phyloP scores from a whole-genome alignment of 1,284 basidiomycete species.

The Puccinia brachypodii region DNA sequence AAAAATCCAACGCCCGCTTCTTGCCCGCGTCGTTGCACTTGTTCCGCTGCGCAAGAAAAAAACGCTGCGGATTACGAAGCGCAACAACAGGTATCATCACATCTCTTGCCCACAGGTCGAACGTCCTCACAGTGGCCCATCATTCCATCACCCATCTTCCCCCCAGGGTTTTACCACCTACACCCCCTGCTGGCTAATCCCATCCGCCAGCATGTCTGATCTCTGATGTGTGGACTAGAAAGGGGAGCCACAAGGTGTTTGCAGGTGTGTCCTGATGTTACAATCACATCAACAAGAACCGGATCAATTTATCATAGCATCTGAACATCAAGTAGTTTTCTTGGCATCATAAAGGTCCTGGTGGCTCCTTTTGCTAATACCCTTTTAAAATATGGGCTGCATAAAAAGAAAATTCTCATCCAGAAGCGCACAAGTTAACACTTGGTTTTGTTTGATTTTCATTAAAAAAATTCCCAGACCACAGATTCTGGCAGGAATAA shows the following conservation, averaged over 20 bases:
- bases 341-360: not conserved
- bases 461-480: not conserved
- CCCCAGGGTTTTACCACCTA: too few species aligned
- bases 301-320: not conserved
- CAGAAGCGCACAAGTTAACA: not conserved
- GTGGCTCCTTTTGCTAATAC: not conserved
- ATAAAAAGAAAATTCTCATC: not conserved
- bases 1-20: too few species aligned
- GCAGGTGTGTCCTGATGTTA: not conserved
- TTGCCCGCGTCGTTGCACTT: too few species aligned
- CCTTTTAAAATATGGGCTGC: not conserved
- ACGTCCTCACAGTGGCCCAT: too few species aligned
- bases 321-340: not conserved
- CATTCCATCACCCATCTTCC: too few species aligned
- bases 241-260: not conserved
- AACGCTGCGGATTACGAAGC: too few species aligned
- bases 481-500: constrained; percentile 13
- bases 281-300: not conserved
- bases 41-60: too few species aligned
- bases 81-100: too few species aligned
- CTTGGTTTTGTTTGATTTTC: not conserved
- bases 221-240: not conserved
- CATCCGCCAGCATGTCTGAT: too few species aligned
- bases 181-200: too few species aligned
- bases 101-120: too few species aligned